Conservation (phyloP, 108 stramenopile species). For the Fistulifera pelliculosa region DNA sequence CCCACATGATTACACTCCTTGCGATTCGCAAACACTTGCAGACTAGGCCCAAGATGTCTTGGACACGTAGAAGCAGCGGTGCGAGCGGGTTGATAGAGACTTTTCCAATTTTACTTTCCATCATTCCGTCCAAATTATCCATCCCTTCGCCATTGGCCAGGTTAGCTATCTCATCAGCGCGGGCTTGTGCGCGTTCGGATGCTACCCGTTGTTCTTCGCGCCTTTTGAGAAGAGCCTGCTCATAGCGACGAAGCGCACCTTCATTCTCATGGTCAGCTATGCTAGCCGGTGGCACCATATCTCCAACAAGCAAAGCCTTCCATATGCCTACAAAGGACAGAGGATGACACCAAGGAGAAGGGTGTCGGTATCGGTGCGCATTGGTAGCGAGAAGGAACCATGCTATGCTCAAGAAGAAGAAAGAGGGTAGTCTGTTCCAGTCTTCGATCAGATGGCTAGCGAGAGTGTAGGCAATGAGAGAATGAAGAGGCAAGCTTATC, state of each 20-base stretch:
- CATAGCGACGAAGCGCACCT: constrained; percentile 10
- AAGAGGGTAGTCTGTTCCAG: constrained; percentile 37
- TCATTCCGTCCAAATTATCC: constrained; percentile 6
- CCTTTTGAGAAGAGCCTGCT: constrained; percentile 5
- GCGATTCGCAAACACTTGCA: constrained; percentile 38
- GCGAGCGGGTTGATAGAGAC: constrained; percentile 32
- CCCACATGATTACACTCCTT: constrained; percentile 66
- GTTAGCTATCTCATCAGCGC: no score
- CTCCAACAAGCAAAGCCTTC: constrained; percentile 7
- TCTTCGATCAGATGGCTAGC: constrained; percentile 38
- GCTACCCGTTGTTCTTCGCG: constrained; percentile 26
- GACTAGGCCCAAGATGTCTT: constrained; percentile 38
- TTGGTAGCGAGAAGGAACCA: constrained; percentile 27
- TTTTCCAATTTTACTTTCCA: constrained; percentile 27
- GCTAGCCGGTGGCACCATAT: not conserved
- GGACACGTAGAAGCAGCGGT: constrained; percentile 10
- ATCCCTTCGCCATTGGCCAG: no score
- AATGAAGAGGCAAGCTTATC: constrained; percentile 41
- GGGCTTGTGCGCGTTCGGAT: constrained; percentile 8
- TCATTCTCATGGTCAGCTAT: constrained; percentile 22
- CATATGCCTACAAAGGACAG: constrained; percentile 14
- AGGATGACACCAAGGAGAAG: constrained; percentile 17
- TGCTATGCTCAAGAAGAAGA: constrained; percentile 34
- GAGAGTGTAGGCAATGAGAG: constrained; percentile 39
- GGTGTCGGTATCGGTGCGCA: constrained; percentile 13